phyloP scores from a whole-genome alignment of 176 grass and related monocot species.

The Hordeum marinum region DNA sequence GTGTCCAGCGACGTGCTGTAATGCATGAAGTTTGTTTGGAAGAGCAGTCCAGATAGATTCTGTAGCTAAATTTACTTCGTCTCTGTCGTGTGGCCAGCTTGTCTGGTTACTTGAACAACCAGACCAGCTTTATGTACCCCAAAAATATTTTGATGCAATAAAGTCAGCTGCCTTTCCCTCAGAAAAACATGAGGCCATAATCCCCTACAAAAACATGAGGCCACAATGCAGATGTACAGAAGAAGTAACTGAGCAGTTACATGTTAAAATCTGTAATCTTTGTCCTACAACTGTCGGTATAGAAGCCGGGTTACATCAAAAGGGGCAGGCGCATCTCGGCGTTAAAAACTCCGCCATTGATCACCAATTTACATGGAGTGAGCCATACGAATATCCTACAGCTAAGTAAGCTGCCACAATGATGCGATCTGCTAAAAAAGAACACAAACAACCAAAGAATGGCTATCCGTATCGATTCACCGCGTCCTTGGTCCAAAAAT shows the following conservation, averaged over 20 bases:
- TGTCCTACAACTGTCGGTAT: conserved; percentile 5
- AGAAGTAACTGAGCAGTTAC: conserved; percentile 2
- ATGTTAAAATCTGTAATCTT: not conserved
- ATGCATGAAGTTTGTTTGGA: too few relatives aligned
- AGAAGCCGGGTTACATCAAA: conserved; percentile 1
- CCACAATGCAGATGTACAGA: not conserved
- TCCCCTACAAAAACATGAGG: not conserved
- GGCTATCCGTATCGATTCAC: not conserved
- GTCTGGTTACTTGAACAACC: too few relatives aligned
- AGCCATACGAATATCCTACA: conserved; percentile 13
- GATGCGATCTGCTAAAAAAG: conserved; percentile 8
- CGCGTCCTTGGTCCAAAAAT: conserved; percentile 14
- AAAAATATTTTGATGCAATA: not conserved
- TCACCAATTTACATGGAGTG: conserved; percentile 31
- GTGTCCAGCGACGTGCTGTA: too few relatives aligned
- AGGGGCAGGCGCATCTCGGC: conserved; percentile 4
- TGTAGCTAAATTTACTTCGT: too few relatives aligned
- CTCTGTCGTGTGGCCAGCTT: too few relatives aligned
- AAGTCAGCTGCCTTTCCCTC: not conserved
- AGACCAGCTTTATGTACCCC: too few relatives aligned
- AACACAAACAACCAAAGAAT: conserved; percentile 38
- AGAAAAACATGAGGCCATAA: not conserved
- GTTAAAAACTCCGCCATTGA: conserved; percentile 33
- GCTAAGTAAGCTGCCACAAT: conserved; percentile 27
- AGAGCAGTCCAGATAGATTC: too few relatives aligned